Base-by-base conservation (phyloP, 2,329 filamentous ascomycete genomes). In the Pochonia chlamydosporia region DNA sequence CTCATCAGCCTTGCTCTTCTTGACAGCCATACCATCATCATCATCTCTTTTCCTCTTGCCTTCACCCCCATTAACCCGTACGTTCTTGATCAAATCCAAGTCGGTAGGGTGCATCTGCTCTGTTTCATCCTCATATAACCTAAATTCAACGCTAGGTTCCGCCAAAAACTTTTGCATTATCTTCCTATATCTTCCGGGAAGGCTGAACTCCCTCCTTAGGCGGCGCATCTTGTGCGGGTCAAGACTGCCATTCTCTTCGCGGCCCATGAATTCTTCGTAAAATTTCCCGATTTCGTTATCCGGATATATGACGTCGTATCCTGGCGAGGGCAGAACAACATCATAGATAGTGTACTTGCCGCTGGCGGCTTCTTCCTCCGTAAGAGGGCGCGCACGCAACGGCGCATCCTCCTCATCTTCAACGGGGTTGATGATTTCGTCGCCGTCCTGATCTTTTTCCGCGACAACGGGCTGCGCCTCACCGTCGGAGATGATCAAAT, bases 31-130 rank as follows among this genome's bases (percentile, higher is more conserved):
- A 37, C 37, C 51, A 3, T 53, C 51, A 8, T 23, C 54, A 16
- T 51, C 51, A 8, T 49, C 48, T 6, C 53, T 49, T 46, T 59
- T 59, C 20, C 48, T 43, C 11, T 31, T 44, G 26, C 36, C 45
- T 10, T 45, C 40, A 11, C 24, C 49, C 16, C 47, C 48, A 20
- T 33, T 46, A 40, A 7, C 36, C 46, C 53, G 57, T 52, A 68
- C 64, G 30, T 69, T 68, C 50, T 73, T 72, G 51, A 92, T 68
- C 43, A 76, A 69, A 56, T 96, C 88, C 48, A 93, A 60, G 64
- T 99, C 93, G 0, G 93, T 99, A 50, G 86, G 80, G 3, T 95
- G 85, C 68, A 97, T 83, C 68, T 97, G 91, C 68, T 95, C 83
- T 28, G 85, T 80, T 26, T 85, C 81, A 24, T 82, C 76, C 3